Base-by-base conservation (phyloP, 345 rosid species). In the Linum usitatissimum region DNA sequence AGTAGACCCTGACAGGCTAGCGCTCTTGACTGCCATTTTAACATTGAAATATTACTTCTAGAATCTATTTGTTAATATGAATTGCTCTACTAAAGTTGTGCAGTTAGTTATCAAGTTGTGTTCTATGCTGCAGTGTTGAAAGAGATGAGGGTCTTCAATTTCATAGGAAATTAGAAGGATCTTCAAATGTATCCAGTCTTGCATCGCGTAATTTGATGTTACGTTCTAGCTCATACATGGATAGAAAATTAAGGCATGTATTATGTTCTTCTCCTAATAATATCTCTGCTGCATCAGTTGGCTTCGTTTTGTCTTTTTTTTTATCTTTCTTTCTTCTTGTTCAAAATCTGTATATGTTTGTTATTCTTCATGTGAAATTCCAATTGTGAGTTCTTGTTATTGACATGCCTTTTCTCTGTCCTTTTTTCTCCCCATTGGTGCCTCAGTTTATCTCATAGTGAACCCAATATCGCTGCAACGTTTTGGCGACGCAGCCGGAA, bases 401-500 rank as follows among this genome's bases (percentile, higher is more conserved):
- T 60, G 39, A 0, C 39, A 57, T 60, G 7, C n/a, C 6, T 34
- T 14, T 9, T 15, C 59, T 59, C 51, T 19, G 34, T 45, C 49
- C 34, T 53, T 59, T 57, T 53, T 49, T 28, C 59, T 55, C 30
- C 59, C 30, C 59, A 18, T 19, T 34, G 61, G 56, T 70, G 64
- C 75, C 68, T 58, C 82, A 84, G 93, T 75, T 76, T 78, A 64
- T 92, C 97, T 51, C 87, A 89, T 72, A 92, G 97, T 70, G 98
- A 92, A 76, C 96, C 98, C 54, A 84, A 92, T 79, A 79, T 92
- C 51, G 90, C 95, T 28, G 82, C 83, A 64, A 75, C 85, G 68
- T 84, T 89, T 77, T 84, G 98, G 93, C 76, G 90, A 64, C 93
- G 89, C 70, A 83, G 83, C 80, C 80, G 96, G 80, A 83, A 84